These are phyloP conservation scores for Ogataea trehaloabstinens DNA, from an alignment of 805 yeast genomes.

Conservation along the genomic window DNA sequence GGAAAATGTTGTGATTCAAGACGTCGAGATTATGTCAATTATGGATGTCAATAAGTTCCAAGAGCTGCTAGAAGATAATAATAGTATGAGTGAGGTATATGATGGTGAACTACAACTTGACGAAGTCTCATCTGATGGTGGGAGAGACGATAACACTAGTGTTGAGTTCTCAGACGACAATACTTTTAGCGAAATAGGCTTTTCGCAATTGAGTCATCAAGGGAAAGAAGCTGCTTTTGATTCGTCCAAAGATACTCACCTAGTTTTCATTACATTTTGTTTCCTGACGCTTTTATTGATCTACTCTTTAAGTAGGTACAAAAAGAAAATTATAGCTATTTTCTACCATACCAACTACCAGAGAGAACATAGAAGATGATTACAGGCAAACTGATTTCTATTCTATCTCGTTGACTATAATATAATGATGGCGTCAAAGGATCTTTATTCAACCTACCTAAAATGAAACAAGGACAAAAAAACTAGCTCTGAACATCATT, in stretches of 20 bases:
- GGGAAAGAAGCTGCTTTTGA: conserved; percentile 5
- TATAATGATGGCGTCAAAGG: too few species aligned
- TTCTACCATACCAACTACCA: conserved; percentile 32
- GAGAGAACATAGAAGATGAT: conserved; percentile 8
- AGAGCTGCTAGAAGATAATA: not conserved
- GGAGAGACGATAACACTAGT: not conserved
- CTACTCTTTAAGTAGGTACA: conserved; percentile 17
- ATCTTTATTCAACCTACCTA: too few species aligned
- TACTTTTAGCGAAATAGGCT: not conserved
- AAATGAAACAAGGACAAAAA: too few species aligned
- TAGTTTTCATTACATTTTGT: conserved; percentile 16
- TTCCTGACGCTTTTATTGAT: conserved; percentile 10
- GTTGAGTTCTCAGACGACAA: not conserved
- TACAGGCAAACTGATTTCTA: too few species aligned
- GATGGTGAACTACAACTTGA: not conserved
- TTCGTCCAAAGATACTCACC: conserved; percentile 9
- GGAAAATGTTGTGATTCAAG: conserved; percentile 39
- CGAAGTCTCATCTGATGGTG: conserved; percentile 2
- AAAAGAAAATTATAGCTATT: conserved; percentile 18
- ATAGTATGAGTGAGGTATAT: not conserved
- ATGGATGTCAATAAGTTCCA: not conserved
- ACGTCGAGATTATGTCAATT: conserved; percentile 11
- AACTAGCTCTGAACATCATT: conserved; percentile 7
- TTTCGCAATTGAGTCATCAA: conserved; percentile 6
- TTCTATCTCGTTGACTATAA: too few species aligned